Percentiles rank a stretch among this genome's conserved stretches.
These are phyloP conservation scores for Dictyostelium firmibasis DNA, from an alignment of 78 protist genomes.

Conservation along the genomic window DNA sequence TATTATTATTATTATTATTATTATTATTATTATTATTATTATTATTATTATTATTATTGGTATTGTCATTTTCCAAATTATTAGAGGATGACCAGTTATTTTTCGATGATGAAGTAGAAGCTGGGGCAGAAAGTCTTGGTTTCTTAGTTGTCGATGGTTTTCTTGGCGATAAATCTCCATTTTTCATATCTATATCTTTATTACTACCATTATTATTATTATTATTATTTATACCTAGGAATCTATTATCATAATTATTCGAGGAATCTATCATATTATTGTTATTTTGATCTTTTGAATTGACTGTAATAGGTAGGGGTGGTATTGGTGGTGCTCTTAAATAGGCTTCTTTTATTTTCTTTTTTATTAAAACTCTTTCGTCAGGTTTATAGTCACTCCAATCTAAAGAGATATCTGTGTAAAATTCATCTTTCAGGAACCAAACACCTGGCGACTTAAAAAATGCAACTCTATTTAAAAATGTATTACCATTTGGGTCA, in stretches of 20 bases:
- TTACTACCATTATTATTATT: no score
- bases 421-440: conserved; percentile 1
- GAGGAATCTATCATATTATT: not conserved
- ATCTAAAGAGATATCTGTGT: not conserved
- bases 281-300: not conserved
- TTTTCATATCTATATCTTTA: not conserved
- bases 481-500: conserved; percentile 6
- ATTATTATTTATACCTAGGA: not conserved
- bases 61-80: no score
- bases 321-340: not conserved
- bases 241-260: not conserved
- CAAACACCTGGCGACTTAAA: conserved; percentile 9
- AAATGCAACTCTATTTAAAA: not conserved
- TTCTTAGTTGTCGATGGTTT: not conserved
- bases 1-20: not conserved
- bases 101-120: not conserved
- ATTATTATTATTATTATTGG: no score
- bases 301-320: not conserved
- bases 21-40: no score
- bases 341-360: not conserved
- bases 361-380: not conserved
- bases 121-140: not conserved
- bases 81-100: not conserved
- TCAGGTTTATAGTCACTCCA: conserved; percentile 3
- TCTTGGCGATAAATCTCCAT: not conserved